These are phyloP conservation scores for Artemisia annua DNA, from an alignment of 129 eudicot genomes.

Conservation along the genomic window DNA sequence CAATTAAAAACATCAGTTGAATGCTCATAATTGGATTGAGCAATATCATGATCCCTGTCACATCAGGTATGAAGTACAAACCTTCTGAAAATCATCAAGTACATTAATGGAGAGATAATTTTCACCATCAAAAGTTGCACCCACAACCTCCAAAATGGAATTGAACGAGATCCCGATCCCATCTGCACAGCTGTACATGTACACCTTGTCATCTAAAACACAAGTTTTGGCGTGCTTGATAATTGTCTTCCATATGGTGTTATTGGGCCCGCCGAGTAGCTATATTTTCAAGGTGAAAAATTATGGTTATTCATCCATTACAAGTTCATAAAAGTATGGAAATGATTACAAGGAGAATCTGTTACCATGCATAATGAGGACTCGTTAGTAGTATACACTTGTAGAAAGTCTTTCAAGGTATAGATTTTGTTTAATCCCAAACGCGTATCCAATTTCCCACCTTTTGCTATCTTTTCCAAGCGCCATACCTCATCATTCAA, in stretches of 20 bases:
- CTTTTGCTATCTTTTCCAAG: constrained; percentile 70
- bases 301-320: constrained; percentile 5
- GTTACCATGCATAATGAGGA: constrained; percentile 48
- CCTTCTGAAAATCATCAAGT: constrained; percentile 57
- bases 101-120: constrained; percentile 39
- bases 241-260: constrained; percentile 59
- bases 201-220: constrained; percentile 46
- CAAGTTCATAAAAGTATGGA: not conserved
- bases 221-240: constrained; percentile 59
- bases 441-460: constrained; percentile 46
- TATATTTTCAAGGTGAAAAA: constrained; percentile 25
- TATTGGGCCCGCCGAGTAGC: constrained; percentile 59
- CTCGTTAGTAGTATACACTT: constrained; percentile 41
- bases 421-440: constrained; percentile 32
- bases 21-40: not conserved
- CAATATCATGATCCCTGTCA: not conserved
- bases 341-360: not conserved
- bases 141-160: constrained; percentile 54
- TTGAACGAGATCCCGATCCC: constrained; percentile 50
- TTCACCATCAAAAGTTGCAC: constrained; percentile 66
- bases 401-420: constrained; percentile 58
- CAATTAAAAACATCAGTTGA: constrained; percentile 1
- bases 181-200: constrained; percentile 37
- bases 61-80: constrained; percentile 29
- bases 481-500: constrained; percentile 77